Evolutionary conservation across 768 basidiomycete genomes (phyloP), one percentile per base, ranked within the genome.

Genomic region (Suillus lakei): DNA sequence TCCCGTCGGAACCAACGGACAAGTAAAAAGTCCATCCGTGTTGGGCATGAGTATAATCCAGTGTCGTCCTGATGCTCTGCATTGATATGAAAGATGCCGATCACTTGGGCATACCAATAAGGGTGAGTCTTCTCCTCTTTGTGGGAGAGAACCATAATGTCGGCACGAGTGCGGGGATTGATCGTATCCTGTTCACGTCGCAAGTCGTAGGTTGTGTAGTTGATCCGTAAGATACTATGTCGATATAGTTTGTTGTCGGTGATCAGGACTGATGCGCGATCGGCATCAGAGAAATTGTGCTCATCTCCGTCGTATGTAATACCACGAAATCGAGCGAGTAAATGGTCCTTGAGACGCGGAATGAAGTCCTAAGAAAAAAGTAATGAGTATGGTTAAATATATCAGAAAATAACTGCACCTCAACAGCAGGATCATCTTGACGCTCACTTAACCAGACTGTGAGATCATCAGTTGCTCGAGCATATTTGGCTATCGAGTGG

Each of bases 1-100:
- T 82, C 79, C 2, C 62, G 53, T 1, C 76, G 73, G 58, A 80
- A 71, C 80, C 81, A 81, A 3, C 76, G 71, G 3, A 84, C 82
- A 74, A 77, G 83, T 8, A 85, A 68, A 53, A 84, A 77, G 5
- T 80, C 76, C 67, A 83, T 76, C 2, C 64, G 64, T 15, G 67
- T 63, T 12, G 41, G 58, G 0, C 7, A 0, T 7, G 34, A 38
- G 5, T 39, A 58, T 0, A 5, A 16, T 1, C 71, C 43, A 0
- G 50, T 34, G 10, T 38, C 55, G 21, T 38, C 50, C 5, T 60
- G 0, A n/a, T 2, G 8, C 7, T 39, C n/a, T 4, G 58, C 55
- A 79, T 72, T 0, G 46, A 48, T 7, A 48, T 48, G 46, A 15
- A 6, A 48, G 23, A 48, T 48, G 0, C 77, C 73, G 7, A 79